phyloP scores from a whole-genome alignment of 257 asterid species.

The Paulownia fortunei region DNA sequence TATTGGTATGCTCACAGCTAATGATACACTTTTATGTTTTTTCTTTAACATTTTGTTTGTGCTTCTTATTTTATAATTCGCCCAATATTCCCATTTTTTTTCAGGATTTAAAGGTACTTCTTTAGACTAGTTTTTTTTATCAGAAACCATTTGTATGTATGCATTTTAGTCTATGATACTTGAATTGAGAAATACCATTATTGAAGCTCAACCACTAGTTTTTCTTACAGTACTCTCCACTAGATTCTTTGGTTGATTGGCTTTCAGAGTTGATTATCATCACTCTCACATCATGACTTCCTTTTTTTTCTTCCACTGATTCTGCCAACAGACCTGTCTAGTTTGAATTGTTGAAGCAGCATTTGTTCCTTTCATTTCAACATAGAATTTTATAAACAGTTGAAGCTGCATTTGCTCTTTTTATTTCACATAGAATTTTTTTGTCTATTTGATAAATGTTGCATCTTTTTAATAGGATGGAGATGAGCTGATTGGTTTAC shows the following conservation, averaged over 20 bases:
- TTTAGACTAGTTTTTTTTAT: neutral
- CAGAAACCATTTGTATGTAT: neutral
- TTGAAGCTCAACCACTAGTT: slow-evolving; percentile 2
- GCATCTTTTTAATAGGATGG: slow-evolving; percentile 63
- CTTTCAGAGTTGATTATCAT: neutral
- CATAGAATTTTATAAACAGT: neutral
- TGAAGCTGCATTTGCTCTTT: slow-evolving; percentile 11
- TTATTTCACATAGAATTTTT: neutral
- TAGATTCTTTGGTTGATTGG: neutral
- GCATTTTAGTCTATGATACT: neutral
- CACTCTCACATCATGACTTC: neutral
- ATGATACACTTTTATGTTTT: slow-evolving; percentile 16
- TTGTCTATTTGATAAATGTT: slow-evolving; percentile 22
- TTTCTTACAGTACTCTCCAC: neutral
- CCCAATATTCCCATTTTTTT: neutral
- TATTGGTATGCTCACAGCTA: slow-evolving; percentile 67
- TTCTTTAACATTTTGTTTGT: neutral
- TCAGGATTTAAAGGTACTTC: neutral
- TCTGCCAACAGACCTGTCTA: neutral
- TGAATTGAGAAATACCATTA: neutral
- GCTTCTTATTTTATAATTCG: slow-evolving; percentile 2
- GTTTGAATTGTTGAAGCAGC: slow-evolving; percentile 15
- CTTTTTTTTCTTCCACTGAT: slow-evolving; percentile 16
- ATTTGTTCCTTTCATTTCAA: neutral
- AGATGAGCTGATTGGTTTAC: slow-evolving; percentile 92